A percentile compares a stretch with the other conserved stretches of the same genome.
Conservation (phyloP, 805 yeast genomes). For the Pichia cabralensis region DNA sequence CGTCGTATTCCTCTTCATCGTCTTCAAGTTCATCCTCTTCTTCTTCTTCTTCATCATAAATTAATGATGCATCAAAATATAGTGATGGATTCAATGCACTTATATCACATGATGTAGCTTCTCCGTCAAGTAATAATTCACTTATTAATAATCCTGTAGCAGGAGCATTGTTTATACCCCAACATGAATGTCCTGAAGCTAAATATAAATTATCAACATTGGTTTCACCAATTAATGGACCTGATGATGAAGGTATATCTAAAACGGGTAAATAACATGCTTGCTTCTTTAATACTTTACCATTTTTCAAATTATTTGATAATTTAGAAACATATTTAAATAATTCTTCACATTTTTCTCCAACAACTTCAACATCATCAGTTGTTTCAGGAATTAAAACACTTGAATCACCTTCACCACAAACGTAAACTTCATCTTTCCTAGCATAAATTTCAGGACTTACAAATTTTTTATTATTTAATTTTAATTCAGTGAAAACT, state of each 20-base stretch:
- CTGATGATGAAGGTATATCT: constrained; percentile 85
- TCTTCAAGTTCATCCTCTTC: constrained; percentile 21
- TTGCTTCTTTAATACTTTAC: constrained; percentile 72
- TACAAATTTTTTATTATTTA: constrained; percentile 58
- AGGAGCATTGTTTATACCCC: constrained; percentile 98
- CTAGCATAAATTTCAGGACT: constrained; percentile 94
- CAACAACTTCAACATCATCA: constrained; percentile 83
- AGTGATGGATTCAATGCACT: constrained; percentile 76
- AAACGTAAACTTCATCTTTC: constrained; percentile 89
- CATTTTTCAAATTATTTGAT: constrained; percentile 58
- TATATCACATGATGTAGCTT: constrained; percentile 65
- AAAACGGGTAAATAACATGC: constrained; percentile 94
- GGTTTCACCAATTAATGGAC: constrained; percentile 92
- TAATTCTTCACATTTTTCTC: constrained; percentile 79
- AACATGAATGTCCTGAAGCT: constrained; percentile 94
- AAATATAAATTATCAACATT: constrained; percentile 68
- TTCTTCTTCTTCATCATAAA: constrained; percentile 26
- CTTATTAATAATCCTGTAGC: constrained; percentile 92
- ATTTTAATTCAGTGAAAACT: constrained; percentile 79
- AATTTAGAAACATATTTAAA: constrained; percentile 73
- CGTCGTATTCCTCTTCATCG: constrained; percentile 14
- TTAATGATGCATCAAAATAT: constrained; percentile 64
- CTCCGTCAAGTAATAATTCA: constrained; percentile 79
- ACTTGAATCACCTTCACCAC: constrained; percentile 93
- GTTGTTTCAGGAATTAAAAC: constrained; percentile 91